Base-by-base conservation (phyloP, 176 grass and related monocot species). In the Tuctoria greenei region DNA sequence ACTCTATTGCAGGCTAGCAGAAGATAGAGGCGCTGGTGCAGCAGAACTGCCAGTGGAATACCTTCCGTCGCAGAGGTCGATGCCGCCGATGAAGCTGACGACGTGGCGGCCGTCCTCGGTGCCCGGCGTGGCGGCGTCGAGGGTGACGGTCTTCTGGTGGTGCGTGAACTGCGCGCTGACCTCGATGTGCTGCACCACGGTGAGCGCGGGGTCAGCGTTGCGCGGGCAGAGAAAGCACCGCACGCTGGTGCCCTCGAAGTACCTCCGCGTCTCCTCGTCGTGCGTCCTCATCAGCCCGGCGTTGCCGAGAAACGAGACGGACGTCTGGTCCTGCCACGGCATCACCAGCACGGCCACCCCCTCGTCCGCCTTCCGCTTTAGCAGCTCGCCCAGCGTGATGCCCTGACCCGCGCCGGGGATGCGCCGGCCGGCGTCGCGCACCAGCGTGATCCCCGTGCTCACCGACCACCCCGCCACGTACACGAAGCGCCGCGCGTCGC, bases 251-350 rank as follows among this genome's bases (percentile, higher is more conserved):
- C 82, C 95, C 39, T 93, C 36, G 80, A 93, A 97, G 85, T 79
- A 97, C 3, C 76, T 71, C 27, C 55, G 57, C 4, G 95, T 93
- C 71, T 89, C 86, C 69, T 97, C 91, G 35, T 97, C 91, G 57
- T 97, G 91, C 11, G 95, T 97, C 23, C 83, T 86, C 86, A 97
- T 89, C 64, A 97, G 24, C 6, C 95, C 95, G 3, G 72, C 68
- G 81, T 97, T 87, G 24, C 81, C 88, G 7, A 97, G 62, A 68
- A 93, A 72, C 16, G 95, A 77, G 49, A 97, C 17, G 20, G 91
- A 93, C 27, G 95, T 97, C 51, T 65, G 59, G 80, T 97, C 95
- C 77, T 97, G 81, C 95, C 95, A 97, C 77, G 82, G 76, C 95
- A 97, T 97, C 74, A 97, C 88, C 79, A 97, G 75, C 73, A 93